Evolutionary conservation across 495 filamentous ascomycete genomes (phyloP).

Genomic region (Elasticomyces elasticus): DNA sequence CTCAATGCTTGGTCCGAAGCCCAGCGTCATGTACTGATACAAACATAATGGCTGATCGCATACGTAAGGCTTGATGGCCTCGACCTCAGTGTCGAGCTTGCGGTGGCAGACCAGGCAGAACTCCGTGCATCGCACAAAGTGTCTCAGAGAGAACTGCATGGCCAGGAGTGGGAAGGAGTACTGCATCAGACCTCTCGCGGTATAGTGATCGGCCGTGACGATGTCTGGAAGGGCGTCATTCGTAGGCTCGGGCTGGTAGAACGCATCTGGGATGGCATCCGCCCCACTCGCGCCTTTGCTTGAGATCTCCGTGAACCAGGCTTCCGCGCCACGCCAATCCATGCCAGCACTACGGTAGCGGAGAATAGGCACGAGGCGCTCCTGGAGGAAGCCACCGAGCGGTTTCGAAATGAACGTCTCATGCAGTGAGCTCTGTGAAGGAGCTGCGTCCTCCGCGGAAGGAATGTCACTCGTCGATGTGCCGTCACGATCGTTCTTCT

Average conservation of each 20-base stretch:
- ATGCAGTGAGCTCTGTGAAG: constrained; percentile 30
- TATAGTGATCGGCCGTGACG: constrained; percentile 30
- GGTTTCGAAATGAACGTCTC: constrained; percentile 63
- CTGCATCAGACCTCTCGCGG: not conserved
- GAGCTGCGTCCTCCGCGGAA: constrained; percentile 20
- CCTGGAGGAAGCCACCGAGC: constrained; percentile 59
- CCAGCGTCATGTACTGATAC: constrained; percentile 85
- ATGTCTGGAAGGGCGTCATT: constrained; percentile 24
- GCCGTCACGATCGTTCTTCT: constrained; percentile 5
- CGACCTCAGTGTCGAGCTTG: constrained; percentile 58
- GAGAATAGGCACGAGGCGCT: constrained; percentile 54
- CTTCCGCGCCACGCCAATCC: constrained; percentile 65
- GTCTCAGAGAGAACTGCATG: constrained; percentile 71
- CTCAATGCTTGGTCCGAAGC: constrained; percentile 76
- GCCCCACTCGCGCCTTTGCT: constrained; percentile 23
- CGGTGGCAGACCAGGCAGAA: constrained; percentile 84
- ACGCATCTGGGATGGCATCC: constrained; percentile 30
- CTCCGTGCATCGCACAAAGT: constrained; percentile 73
- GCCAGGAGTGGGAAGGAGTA: constrained; percentile 59
- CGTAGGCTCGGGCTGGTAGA: constrained; percentile 25
- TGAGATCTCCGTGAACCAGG: constrained; percentile 40
- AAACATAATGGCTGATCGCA: constrained; percentile 73
- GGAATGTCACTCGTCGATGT: constrained; percentile 8
- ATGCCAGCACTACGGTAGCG: constrained; percentile 46
- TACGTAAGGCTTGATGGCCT: constrained; percentile 86